Evolutionary conservation across 2,329 filamentous ascomycete genomes (phyloP).

Genomic region (Fusarium dimerum): DNA sequence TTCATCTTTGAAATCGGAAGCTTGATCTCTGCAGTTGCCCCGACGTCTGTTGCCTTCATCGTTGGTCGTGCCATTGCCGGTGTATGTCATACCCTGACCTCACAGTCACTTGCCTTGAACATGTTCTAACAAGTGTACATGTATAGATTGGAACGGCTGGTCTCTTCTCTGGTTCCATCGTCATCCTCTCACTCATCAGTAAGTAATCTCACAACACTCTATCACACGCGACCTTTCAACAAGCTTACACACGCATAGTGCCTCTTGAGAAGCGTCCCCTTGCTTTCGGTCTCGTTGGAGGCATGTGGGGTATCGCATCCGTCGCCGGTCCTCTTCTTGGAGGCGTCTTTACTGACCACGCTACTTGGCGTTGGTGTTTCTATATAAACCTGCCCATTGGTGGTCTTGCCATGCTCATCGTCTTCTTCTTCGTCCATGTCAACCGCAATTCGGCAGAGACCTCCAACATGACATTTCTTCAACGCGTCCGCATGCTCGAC

Average conservation of each 20-base stretch:
- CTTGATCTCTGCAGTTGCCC: slow-evolving; percentile 46
- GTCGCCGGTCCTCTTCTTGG: slow-evolving; percentile 53
- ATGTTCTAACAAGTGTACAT: slow-evolving; percentile 6
- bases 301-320: slow-evolving; percentile 57
- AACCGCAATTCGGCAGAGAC: slow-evolving; percentile 38
- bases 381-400: slow-evolving; percentile 49
- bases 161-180: slow-evolving; percentile 51
- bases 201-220: slow-evolving; percentile 6
- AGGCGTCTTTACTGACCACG: slow-evolving; percentile 50
- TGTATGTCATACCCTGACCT: slow-evolving; percentile 21
- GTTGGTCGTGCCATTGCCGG: slow-evolving; percentile 54
- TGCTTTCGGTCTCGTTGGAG: slow-evolving; percentile 55
- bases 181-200: slow-evolving; percentile 47
- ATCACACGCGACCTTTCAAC: not conserved
- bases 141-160: slow-evolving; percentile 49
- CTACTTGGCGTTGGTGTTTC: slow-evolving; percentile 57
- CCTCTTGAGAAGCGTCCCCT: slow-evolving; percentile 55
- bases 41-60: slow-evolving; percentile 50
- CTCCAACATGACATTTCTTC: slow-evolving; percentile 33
- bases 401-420: slow-evolving; percentile 47
- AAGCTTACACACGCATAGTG: slow-evolving; percentile 32
- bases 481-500: slow-evolving; percentile 49
- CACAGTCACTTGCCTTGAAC: not conserved
- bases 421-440: slow-evolving; percentile 48
- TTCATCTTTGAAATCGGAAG: slow-evolving; percentile 48